A percentile compares a stretch with the other conserved stretches of the same genome.
Conservation (phyloP, 176 grass and related monocot species). For the Ananas comosus region DNA sequence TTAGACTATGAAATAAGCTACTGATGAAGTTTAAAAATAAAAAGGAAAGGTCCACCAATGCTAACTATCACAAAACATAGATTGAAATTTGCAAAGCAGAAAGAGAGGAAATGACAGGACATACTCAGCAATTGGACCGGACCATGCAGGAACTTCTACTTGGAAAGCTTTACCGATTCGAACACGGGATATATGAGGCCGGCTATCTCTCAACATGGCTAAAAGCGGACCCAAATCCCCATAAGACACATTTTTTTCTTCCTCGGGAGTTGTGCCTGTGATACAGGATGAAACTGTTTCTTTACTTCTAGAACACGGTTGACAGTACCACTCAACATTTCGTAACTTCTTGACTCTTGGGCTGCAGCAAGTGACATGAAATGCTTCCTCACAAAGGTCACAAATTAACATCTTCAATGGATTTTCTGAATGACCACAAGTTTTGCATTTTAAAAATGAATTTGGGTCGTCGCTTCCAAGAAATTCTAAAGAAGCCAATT, state of each 20-base stretch:
- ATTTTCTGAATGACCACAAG: conserved; percentile 38
- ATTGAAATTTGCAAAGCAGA: conserved; percentile 10
- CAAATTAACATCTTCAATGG: conserved; percentile 76
- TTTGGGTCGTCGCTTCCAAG: conserved; percentile 27
- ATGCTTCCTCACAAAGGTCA: conserved; percentile 81
- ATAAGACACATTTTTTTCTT: conserved; percentile 27
- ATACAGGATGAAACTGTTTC: conserved; percentile 20
- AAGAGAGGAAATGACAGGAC: conserved; percentile 15
- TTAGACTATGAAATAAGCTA: too few relatives aligned
- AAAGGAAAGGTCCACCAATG: not conserved
- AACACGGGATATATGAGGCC: conserved; percentile 52
- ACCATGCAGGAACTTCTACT: conserved; percentile 78
- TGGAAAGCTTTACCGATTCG: conserved; percentile 74
- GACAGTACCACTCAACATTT: conserved; percentile 64
- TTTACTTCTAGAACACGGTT: conserved; percentile 46
- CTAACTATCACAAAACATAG: conserved; percentile 20
- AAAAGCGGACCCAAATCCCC: conserved; percentile 43
- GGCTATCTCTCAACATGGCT: conserved; percentile 49
- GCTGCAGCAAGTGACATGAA: conserved; percentile 69
- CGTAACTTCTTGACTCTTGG: conserved; percentile 27
- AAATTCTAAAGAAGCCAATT: conserved; percentile 18
- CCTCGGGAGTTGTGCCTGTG: conserved; percentile 19
- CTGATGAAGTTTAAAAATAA: too few relatives aligned
- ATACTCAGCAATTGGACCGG: conserved; percentile 42
- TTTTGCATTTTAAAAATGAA: conserved; percentile 40